A percentile compares a stretch with the other conserved stretches of the same genome.
Conservation (phyloP, 768 basidiomycete genomes). For the Lactarius sanguifluus region DNA sequence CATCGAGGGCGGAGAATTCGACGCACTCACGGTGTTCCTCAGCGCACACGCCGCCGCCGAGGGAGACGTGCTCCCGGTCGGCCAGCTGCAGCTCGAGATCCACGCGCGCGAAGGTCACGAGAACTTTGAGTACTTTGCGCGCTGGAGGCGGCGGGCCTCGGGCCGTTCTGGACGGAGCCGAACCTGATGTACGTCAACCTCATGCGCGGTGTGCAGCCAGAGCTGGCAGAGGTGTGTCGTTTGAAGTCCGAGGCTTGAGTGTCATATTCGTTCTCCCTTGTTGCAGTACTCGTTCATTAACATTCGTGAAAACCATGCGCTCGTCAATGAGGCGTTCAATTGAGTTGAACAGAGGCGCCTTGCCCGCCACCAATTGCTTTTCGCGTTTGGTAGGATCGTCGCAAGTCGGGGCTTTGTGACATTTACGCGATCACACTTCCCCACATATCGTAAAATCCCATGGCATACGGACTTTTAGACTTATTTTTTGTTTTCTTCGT, state of each 20-base stretch:
- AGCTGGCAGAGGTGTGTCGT: slow-evolving; percentile 42
- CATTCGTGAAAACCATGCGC: slow-evolving; percentile 34
- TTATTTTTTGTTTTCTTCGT: not conserved
- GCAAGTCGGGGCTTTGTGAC: not conserved
- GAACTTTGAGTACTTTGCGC: slow-evolving; percentile 51
- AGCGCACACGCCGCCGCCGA: slow-evolving; percentile 34
- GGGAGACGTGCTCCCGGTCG: slow-evolving; percentile 50
- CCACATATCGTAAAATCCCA: not conserved
- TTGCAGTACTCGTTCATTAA: slow-evolving; percentile 34
- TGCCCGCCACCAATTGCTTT: not conserved
- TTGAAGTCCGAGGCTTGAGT: too few relatives aligned
- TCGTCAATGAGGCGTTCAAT: slow-evolving; percentile 9
- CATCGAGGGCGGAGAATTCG: slow-evolving; percentile 67
- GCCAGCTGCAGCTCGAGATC: slow-evolving; percentile 72
- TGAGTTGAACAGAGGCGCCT: not conserved
- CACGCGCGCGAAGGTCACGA: slow-evolving; percentile 41
- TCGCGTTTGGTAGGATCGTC: not conserved
- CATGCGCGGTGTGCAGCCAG: slow-evolving; percentile 40
- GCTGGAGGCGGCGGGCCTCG: slow-evolving; percentile 62
- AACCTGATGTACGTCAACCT: slow-evolving; percentile 49
- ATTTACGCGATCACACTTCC: not conserved
- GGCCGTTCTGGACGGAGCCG: slow-evolving; percentile 69
- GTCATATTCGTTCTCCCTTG: too few relatives aligned
- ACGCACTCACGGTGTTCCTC: slow-evolving; percentile 51
- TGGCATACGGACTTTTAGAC: not conserved